Evolutionary conservation across 1,284 basidiomycete species (phyloP).

Genomic region (Malassezia caprae): DNA sequence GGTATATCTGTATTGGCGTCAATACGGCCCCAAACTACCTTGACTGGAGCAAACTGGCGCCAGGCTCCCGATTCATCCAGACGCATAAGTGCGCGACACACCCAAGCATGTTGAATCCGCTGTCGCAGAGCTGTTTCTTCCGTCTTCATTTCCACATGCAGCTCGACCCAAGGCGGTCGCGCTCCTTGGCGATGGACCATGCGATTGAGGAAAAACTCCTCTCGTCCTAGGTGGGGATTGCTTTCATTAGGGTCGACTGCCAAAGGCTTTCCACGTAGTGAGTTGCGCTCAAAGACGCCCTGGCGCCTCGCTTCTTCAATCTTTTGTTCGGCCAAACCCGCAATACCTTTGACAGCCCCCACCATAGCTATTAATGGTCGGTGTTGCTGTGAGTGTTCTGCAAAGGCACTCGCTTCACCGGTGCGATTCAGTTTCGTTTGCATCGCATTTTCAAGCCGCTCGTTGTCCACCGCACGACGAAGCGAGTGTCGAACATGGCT

Average conservation of each 20-base stretch:
- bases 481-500: conserved; percentile 1
- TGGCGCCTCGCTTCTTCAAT: conserved; percentile 58
- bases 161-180: conserved; percentile 79
- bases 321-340: conserved; percentile 31
- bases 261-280: conserved; percentile 66
- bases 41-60: conserved; percentile 38
- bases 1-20: conserved; percentile 47
- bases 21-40: conserved; percentile 37
- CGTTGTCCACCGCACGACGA: neutral
- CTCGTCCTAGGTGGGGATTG: conserved; percentile 57
- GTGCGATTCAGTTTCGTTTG: neutral
- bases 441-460: neutral
- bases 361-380: neutral
- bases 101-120: conserved; percentile 58
- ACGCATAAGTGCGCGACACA: conserved; percentile 58
- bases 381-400: neutral
- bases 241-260: conserved; percentile 57
- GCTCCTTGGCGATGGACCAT: conserved; percentile 75
- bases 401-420: neutral
- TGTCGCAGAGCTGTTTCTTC: conserved; percentile 59
- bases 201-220: conserved; percentile 62
- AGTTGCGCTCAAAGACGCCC: conserved; percentile 64
- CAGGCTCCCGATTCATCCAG: conserved; percentile 53
- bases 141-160: conserved; percentile 60
- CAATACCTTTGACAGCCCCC: conserved; percentile 27